These are phyloP conservation scores for Maudiozyma pseudohumilis DNA, from an alignment of 805 yeast genomes.

Conservation along the genomic window DNA sequence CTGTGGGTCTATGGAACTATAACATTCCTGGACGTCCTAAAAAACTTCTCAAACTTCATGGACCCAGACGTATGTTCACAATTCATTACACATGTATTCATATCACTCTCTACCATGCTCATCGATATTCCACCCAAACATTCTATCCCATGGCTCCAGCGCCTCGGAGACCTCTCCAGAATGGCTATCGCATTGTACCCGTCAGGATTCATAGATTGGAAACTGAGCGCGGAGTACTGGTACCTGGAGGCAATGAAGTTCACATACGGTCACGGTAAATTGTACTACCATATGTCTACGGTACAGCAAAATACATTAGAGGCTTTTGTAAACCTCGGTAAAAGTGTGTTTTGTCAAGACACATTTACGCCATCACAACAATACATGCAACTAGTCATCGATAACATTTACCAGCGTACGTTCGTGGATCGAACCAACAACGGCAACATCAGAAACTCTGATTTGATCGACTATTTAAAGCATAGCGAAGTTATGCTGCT, in stretches of 20 bases:
- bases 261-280: slow-evolving; percentile 74
- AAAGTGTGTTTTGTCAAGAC: slow-evolving; percentile 68
- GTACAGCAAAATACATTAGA: slow-evolving; percentile 64
- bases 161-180: slow-evolving; percentile 74
- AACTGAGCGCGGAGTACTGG: slow-evolving; percentile 75
- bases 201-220: slow-evolving; percentile 78
- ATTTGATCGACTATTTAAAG: slow-evolving; percentile 32
- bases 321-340: slow-evolving; percentile 71
- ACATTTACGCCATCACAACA: slow-evolving; percentile 79
- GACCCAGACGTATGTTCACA: slow-evolving; percentile 74
- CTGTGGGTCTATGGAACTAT: slow-evolving; percentile 84
- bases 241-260: slow-evolving; percentile 62
- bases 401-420: slow-evolving; percentile 55
- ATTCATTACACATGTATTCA: slow-evolving; percentile 63
- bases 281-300: slow-evolving; percentile 80
- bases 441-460: slow-evolving; percentile 23
- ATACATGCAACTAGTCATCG: slow-evolving; percentile 67
- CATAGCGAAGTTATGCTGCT: slow-evolving; percentile 59
- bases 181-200: slow-evolving; percentile 83
- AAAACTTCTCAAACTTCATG: slow-evolving; percentile 62
- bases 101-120: slow-evolving; percentile 35
- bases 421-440: slow-evolving; percentile 30
- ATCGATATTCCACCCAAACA: slow-evolving; percentile 30
- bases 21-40: slow-evolving; percentile 66
- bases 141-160: slow-evolving; percentile 58